Evolutionary conservation across 371 early-diverging fungal species (phyloP), one percentile per base, ranked within the genome.

Genomic region (Haplosporangium sp.): DNA sequence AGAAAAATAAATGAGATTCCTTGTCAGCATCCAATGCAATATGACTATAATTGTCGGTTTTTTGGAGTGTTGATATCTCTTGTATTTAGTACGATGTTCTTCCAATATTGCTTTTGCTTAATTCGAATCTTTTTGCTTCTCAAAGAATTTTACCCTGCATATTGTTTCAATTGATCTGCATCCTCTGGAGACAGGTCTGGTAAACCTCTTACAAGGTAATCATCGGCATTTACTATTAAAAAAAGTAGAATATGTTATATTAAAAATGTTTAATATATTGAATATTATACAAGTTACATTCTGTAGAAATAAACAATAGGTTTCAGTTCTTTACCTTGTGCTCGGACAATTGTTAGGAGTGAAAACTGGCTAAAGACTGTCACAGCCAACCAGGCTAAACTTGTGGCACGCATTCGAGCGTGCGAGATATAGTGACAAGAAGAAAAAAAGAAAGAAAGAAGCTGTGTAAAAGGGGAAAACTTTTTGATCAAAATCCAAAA

Each of bases 111-210:
- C 10, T 6, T 42, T 10, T 42, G 17, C n/a, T 44, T 9, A 61
- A 61, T 19, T n/a, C 44, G n/a, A 34, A 42, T 42, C 10, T 6
- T 42, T 8, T 8, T 42, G 10, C 10, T 8, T 42, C 5, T 42
- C 42, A 5, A 42, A 42, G 42, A 42, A 20, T 20, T 20, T 53
- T 85, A 91, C 91, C 92, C 92, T 37, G 92, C 90, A 84, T 91
- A 90, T 85, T 91, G 91, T 38, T 69, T 84, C 63, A 87, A 79
- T 11, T 74, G 65, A 5, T 85, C 75, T 3, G 73, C 63, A 7
- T 81, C 74, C 61, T 85, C 79, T 20, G 65, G 40, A 10, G 72
- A 65, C 37, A 91, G 69, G 39, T 86, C 89, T 42, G 91, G 92
- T 11, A 92, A 61, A 11, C 73, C 69, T 4, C 76, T 84, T 9